Percentiles rank a stretch among this genome's conserved stretches.
Conservation (phyloP, 2,329 filamentous ascomycete genomes). For the Talaromyces marneffei region DNA sequence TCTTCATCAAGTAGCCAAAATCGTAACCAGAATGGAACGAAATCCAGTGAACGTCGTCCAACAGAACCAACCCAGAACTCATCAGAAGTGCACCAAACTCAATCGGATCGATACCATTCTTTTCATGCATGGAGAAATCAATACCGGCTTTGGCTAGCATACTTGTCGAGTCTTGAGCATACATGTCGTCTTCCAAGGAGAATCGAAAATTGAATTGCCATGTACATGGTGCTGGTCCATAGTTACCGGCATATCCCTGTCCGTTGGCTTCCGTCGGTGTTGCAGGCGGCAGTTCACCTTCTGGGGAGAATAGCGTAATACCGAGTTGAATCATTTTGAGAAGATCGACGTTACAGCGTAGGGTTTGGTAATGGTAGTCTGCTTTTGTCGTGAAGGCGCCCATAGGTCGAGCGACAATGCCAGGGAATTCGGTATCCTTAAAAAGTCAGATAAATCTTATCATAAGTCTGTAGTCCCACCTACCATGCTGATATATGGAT, state of each 20-base stretch:
- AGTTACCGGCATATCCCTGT: conserved; percentile 47
- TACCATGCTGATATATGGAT: conserved; percentile 97
- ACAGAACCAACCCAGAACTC: conserved; percentile 82
- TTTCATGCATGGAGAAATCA: conserved; percentile 76
- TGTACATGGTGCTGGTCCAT: conserved; percentile 68
- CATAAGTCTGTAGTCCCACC: conserved; percentile 29
- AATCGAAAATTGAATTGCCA: conserved; percentile 99
- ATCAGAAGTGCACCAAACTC: conserved; percentile 87
- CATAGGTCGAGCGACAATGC: conserved; percentile 91
- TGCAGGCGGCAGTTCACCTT: conserved; percentile 78
- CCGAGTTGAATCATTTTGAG: conserved; percentile 97
- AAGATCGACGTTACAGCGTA: conserved; percentile 94
- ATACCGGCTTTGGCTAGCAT: conserved; percentile 88
- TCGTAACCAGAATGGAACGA: conserved; percentile 98
- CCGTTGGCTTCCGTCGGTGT: conserved; percentile 52
- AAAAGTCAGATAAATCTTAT: background rate
- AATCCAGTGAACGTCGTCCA: conserved; percentile 88
- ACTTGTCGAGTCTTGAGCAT: conserved; percentile 88
- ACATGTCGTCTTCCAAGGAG: conserved; percentile 93
- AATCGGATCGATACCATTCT: conserved; percentile 82
- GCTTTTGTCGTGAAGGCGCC: conserved; percentile 90
- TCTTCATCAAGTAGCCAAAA: conserved; percentile 94
- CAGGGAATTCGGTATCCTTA: conserved; percentile 97
- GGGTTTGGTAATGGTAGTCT: conserved; percentile 97
- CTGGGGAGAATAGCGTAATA: conserved; percentile 84